Percentiles rank a stretch among this genome's conserved stretches.
phyloP scores from a whole-genome alignment of 345 rosid genomes.

The Populus simonii region DNA sequence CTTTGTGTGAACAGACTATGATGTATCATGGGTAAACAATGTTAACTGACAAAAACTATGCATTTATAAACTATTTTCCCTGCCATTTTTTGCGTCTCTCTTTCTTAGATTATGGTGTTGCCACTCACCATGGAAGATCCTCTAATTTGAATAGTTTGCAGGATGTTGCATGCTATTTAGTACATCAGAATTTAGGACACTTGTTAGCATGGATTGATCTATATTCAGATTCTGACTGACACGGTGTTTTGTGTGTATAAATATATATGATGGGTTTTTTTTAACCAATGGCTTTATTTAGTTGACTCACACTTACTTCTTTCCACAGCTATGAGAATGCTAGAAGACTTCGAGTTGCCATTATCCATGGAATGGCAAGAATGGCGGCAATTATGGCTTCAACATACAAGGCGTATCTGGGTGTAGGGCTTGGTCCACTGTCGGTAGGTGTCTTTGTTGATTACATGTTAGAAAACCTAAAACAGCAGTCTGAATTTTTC shows the following conservation, averaged over 20 bases:
- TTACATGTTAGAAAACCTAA: neutral
- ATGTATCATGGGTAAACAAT: neutral
- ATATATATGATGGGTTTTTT: neutral
- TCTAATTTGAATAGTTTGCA: neutral
- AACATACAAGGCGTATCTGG: conserved; percentile 88
- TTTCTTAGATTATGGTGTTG: neutral
- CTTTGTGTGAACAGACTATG: neutral
- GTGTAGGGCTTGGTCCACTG: conserved; percentile 92
- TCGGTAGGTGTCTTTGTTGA: conserved; percentile 45
- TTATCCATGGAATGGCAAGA: conserved; percentile 90
- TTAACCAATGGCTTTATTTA: neutral
- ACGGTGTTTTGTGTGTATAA: neutral
- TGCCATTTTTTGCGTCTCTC: neutral
- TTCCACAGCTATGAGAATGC: conserved; percentile 63
- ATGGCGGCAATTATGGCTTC: conserved; percentile 96
- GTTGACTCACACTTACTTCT: conserved; percentile 9
- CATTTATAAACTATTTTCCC: neutral
- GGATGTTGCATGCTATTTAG: neutral
- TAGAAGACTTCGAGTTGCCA: conserved; percentile 73
- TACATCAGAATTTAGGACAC: neutral
- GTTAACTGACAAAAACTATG: neutral
- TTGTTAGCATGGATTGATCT: neutral
- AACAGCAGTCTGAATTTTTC: neutral
- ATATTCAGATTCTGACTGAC: neutral
- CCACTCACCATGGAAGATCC: neutral